Percentiles rank a stretch among this genome's conserved stretches.
Conservation (phyloP, 2,329 filamentous ascomycete species). For the Teratosphaeria zuluensis region DNA sequence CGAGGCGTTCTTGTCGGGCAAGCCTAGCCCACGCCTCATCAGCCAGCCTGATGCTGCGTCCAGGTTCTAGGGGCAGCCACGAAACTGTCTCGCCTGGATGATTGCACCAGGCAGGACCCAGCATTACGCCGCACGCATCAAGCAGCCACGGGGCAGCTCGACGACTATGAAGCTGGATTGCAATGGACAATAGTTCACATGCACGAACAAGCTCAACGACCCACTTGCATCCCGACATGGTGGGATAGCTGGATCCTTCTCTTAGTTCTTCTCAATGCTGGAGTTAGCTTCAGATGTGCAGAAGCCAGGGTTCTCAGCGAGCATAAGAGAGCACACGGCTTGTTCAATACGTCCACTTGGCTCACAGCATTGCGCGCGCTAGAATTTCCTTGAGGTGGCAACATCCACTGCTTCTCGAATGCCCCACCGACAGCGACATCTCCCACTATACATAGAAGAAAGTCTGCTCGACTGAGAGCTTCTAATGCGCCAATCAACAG, state of each 20-base stretch:
- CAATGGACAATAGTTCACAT: background rate
- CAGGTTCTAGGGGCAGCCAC: background rate
- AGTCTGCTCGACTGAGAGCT: background rate
- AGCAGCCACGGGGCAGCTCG: background rate
- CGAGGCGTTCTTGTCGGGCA: background rate
- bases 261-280: background rate
- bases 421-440: background rate
- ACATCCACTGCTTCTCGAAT: background rate
- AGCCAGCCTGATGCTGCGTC: background rate
- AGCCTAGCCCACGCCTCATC: background rate
- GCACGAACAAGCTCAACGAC: background rate
- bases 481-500: background rate
- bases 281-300: background rate
- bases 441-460: background rate
- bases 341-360: background rate
- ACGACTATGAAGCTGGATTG: too few species aligned
- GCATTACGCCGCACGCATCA: background rate
- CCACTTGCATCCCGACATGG: background rate
- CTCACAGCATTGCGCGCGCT: background rate
- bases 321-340: background rate
- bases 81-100: background rate
- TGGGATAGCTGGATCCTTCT: background rate
- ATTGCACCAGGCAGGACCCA: background rate
- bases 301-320: background rate
- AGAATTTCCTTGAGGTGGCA: background rate